Evolutionary conservation across 768 basidiomycete species (phyloP).

Genomic region (Boletus fagicola): DNA sequence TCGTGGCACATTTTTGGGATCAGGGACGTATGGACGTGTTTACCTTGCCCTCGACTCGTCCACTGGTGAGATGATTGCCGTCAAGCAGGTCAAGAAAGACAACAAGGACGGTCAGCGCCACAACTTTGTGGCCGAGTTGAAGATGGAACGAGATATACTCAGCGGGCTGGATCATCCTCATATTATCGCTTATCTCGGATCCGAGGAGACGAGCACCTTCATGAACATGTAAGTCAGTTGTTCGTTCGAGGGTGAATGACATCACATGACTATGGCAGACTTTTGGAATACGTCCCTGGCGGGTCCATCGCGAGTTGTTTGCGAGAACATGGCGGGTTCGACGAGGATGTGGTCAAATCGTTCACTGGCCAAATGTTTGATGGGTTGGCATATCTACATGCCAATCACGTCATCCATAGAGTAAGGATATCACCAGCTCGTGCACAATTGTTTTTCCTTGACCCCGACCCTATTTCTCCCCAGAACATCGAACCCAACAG

Average conservation of each 20-base stretch:
- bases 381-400: constrained; percentile 89
- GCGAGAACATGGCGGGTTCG: constrained; percentile 83
- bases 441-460: background rate
- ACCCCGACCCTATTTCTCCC: background rate
- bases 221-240: constrained; percentile 74
- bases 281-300: constrained; percentile 96
- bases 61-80: constrained; percentile 95
- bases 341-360: constrained; percentile 82
- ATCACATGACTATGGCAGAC: constrained; percentile 47
- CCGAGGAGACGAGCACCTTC: constrained; percentile 78
- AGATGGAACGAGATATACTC: constrained; percentile 88
- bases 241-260: background rate
- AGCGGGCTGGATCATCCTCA: constrained; percentile 93
- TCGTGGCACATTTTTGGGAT: constrained; percentile 90
- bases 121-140: constrained; percentile 84
- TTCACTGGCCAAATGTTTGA: constrained; percentile 86
- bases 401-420: constrained; percentile 83
- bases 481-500: constrained; percentile 96
- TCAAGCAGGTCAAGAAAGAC: constrained; percentile 95
- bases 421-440: constrained; percentile 40
- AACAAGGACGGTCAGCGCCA: constrained; percentile 77
- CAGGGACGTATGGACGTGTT: constrained; percentile 91
- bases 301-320: constrained; percentile 86
- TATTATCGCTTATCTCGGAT: constrained; percentile 92
- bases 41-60: constrained; percentile 93